Evolutionary conservation across 2,329 filamentous ascomycete genomes (phyloP), one percentile per base, ranked within the genome.

Genomic region (Colletotrichum navitas): DNA sequence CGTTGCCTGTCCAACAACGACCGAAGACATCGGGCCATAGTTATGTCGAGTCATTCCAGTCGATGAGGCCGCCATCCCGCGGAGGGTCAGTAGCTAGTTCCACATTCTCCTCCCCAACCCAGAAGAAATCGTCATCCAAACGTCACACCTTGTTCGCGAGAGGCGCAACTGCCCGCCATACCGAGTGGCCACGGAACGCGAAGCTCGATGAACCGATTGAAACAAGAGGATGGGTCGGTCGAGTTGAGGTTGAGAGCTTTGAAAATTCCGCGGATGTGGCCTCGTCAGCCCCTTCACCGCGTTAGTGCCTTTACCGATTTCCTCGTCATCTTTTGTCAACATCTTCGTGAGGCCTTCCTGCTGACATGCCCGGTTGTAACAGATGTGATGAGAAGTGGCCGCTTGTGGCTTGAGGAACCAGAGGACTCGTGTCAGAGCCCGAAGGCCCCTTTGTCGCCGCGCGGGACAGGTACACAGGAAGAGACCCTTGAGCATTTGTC

Each of bases 401-500:
- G 34, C 73, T 54, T 63, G 63, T 72, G 66, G 58, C 63, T 49
- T 60, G 71, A 74, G 5, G 55, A 24, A 29, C 52, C 56, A 16
- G 72, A 75, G 11, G 26, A 66, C 21, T 75, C 76, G 34, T 63
- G 74, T 47, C 34, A 70, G 32, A 76, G 74, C 34, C 74, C 78
- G 39, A 75, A 71, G 49, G 79, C 76, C 54, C 66, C 77, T 4
- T 70, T 74, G 21, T 77, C 77, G 14, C 56, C 75, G 24, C 74
- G 76, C 14, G 74, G 61, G 62, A 78, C 75, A 39, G 65, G 64
- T 51, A 76, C 76, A 5, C 77, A 79, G 7, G 76, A 80, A 24
- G 81, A 84, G 12, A 78, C 81, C 1, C 78, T 80, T 18, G 83
- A 81, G 56, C 75, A 79, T 26, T 76, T 82, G 7, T 81, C 83